Evolutionary conservation across 2,329 filamentous ascomycete genomes (phyloP).

Genomic region (Alternaria atra): DNA sequence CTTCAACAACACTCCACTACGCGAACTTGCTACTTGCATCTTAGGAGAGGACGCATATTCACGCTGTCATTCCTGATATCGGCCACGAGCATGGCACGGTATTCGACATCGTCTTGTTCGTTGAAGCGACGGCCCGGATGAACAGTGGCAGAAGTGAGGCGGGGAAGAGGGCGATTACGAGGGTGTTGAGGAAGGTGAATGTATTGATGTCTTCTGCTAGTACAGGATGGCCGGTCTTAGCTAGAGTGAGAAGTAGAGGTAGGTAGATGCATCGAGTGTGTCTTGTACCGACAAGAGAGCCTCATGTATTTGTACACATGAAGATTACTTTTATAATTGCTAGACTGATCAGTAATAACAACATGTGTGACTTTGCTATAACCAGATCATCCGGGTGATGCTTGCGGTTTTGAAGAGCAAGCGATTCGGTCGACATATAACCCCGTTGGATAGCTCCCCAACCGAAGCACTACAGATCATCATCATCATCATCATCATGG

Average conservation of each 20-base stretch:
- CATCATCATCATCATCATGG: neutral
- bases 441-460: neutral
- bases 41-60: no score
- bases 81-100: neutral
- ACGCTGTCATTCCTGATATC: neutral
- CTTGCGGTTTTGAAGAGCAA: neutral
- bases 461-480: neutral
- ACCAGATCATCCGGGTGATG: neutral
- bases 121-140: neutral
- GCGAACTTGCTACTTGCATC: neutral
- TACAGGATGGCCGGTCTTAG: neutral
- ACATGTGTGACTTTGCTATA: neutral
- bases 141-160: neutral
- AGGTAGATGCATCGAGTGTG: neutral
- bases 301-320: neutral
- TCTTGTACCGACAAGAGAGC: neutral
- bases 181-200: neutral
- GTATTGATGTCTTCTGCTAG: neutral
- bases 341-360: neutral
- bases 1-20: neutral
- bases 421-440: neutral
- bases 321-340: neutral
- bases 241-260: neutral
- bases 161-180: neutral
- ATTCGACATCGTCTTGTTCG: neutral